Evolutionary conservation across 2,329 filamentous ascomycete genomes (phyloP), one percentile per base, ranked within the genome.

Genomic region (Colletotrichum navitas): DNA sequence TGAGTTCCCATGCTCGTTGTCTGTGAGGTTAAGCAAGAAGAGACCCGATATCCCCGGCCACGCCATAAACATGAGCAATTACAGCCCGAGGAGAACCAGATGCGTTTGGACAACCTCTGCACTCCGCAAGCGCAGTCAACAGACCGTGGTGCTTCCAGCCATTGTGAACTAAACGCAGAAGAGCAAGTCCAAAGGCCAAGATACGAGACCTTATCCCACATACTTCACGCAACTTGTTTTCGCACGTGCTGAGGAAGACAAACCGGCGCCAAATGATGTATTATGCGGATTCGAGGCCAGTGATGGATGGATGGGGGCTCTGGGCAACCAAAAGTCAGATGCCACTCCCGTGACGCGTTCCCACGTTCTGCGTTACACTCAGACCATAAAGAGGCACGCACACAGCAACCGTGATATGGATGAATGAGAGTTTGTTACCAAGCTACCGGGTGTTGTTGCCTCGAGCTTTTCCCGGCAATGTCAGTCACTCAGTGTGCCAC

Each of bases 281-380:
- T n/a, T 36, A 18, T 5, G 29, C 29, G 29, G 7, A 1, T 26
- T 32, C 39, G 34, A 55, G 45, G 43, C 51, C 60, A 36, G 39
- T 43, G 24, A 43, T 65, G 60, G 51, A 11, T 64, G 60, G 43
- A 52, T 64, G 60, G 43, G 52, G 64, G 24, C 34, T n/a, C 66
- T 41, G 36, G 43, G 32, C 45, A 52, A 49, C 5, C 26, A 24
- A 24, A 51, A 51, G 32, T 18, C 29, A 64, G 26, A 41, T 41
- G 14, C 26, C 24, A 21, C 14, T 6, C 29, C 18, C 12, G 52
- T 36, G 62, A 61, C 55, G 39, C 63, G 49, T 61, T 32, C 41
- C 32, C 32, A 8, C 32, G 49, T 26, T 56, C 29, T 54, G 41
- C 14, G n/a, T n/a, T n/a, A 10, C 41, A 51, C 39, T n/a, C 39